Evolutionary conservation across 805 yeast species (phyloP), one percentile per base, ranked within the genome.

Genomic region (Yarrowia sp.): DNA sequence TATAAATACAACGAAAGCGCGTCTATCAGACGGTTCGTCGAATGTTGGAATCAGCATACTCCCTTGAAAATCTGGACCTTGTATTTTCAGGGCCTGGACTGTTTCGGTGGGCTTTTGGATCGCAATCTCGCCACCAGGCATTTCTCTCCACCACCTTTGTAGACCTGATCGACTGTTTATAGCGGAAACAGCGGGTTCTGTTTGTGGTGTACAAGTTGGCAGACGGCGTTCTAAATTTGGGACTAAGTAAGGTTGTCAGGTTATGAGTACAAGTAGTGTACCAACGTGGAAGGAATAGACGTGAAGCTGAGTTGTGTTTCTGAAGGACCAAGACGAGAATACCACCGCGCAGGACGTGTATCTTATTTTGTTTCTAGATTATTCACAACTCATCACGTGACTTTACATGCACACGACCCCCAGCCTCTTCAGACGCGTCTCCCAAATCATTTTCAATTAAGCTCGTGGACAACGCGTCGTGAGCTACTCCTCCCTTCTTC

Each of bases 1-100:
- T n/a, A n/a, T n/a, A n/a, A n/a, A n/a, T n/a, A n/a, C n/a, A n/a
- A n/a, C n/a, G n/a, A n/a, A n/a, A n/a, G n/a, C n/a, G n/a, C n/a
- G n/a, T n/a, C n/a, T n/a, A n/a, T n/a, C n/a, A n/a, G n/a, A n/a
- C n/a, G n/a, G n/a, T n/a, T n/a, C n/a, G n/a, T n/a, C n/a, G n/a
- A n/a, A 13, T 55, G 61, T 55, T 5, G 47, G 47, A 55, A 55
- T 39, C 61, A 55, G 46, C 47, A 27, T 55, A 55, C 61, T 55
- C 61, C 58, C 61, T 10, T 55, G 59, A 27, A 38, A 31, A 36
- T 39, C 36, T 55, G 29, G 38, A 19, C 61, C 61, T 55, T 55
- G 10, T 2, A 31, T 25, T 39, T 29, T 10, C 61, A 38, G 61
- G 61, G 61, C 61, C 61, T 55, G 33, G 61, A 25, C 47, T 38